Base-by-base conservation (phyloP, 257 asterid species). In the Orobanche coerulescens region DNA sequence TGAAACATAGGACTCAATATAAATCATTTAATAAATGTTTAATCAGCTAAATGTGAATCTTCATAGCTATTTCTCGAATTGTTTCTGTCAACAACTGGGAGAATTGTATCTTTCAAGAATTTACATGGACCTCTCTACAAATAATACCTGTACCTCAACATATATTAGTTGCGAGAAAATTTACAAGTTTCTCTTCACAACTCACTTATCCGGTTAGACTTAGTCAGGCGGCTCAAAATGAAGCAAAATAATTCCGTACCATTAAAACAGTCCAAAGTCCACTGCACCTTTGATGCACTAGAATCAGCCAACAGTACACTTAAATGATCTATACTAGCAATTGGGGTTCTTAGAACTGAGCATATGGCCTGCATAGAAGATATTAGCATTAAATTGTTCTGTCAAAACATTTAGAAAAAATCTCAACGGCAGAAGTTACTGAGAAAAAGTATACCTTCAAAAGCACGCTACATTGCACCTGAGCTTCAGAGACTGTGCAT, bases 301-400 rank as follows among this genome's bases (percentile, higher is more conserved):
- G 84, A 73, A 75, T 91, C 78, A 40, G 86, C 80, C 81, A 91
- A 67, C 12, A 71, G 64, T 60, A 81, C 78, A 28, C 70, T 76
- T 70, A 91, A 70, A 71, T 75, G 78, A 69, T 91, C 95, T 58
- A 88, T 85, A 67, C 82, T 82, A 15, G 87, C 84, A 55, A 91
- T 57, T 44, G 98, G 90, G 36, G 98, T 85, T 75, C 98, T 83
- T n/a, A 88, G 73, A 20, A 91, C 95, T 4, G 98, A 78, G 71
- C 96, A 88, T 66, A 85, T 69, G 54, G 94, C 96, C 95, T 91
- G 84, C 30, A 62, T 24, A 30, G 19, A 66, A 58, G 62, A 55
- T 48, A 36, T 19, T 16, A 69, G 28, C 44, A n/a, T 0, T 37
- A 34, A 54, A 49, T 68, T 25, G 22, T 33, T 47, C 46, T 25